These are phyloP conservation scores for Volvox reticuliferus DNA, from an alignment of 139 green algal genomes.

Conservation along the genomic window DNA sequence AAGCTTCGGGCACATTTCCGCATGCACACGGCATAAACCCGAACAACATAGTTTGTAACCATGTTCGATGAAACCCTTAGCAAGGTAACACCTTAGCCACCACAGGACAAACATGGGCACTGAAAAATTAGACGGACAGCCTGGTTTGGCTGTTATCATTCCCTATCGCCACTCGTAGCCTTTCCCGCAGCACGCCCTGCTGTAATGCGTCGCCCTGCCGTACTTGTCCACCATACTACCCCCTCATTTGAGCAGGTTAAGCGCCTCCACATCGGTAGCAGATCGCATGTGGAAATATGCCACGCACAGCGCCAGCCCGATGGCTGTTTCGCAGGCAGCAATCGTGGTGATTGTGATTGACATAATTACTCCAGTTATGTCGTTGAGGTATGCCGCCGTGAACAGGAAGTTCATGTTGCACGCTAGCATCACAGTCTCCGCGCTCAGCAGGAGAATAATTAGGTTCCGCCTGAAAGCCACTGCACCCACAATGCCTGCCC, in stretches of 20 bases:
- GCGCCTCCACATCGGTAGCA: constrained; percentile 62
- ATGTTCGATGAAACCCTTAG: no score
- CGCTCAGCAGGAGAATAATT: constrained; percentile 64
- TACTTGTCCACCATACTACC: no score
- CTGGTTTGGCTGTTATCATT: no score
- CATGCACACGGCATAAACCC: no score
- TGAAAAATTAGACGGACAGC: no score
- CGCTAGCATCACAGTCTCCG: constrained; percentile 64
- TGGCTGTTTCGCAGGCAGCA: constrained; percentile 65
- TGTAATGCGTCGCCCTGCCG: no score
- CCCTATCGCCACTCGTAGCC: no score
- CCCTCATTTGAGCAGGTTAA: constrained; percentile 67
- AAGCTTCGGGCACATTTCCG: no score
- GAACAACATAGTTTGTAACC: no score
- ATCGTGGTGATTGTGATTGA: constrained; percentile 68
- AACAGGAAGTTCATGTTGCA: constrained; percentile 73
- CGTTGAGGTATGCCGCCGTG: constrained; percentile 61
- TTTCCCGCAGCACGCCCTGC: no score
- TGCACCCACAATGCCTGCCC: constrained; percentile 59
- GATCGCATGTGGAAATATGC: constrained; percentile 67
- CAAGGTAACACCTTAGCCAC: no score
- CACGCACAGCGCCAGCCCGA: constrained; percentile 67
- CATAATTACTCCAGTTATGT: constrained; percentile 67
- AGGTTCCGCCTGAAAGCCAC: constrained; percentile 64
- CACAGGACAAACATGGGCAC: no score